These are phyloP conservation scores for Pontederia paniculata DNA, from an alignment of 176 grass and related monocot species.

Conservation along the genomic window DNA sequence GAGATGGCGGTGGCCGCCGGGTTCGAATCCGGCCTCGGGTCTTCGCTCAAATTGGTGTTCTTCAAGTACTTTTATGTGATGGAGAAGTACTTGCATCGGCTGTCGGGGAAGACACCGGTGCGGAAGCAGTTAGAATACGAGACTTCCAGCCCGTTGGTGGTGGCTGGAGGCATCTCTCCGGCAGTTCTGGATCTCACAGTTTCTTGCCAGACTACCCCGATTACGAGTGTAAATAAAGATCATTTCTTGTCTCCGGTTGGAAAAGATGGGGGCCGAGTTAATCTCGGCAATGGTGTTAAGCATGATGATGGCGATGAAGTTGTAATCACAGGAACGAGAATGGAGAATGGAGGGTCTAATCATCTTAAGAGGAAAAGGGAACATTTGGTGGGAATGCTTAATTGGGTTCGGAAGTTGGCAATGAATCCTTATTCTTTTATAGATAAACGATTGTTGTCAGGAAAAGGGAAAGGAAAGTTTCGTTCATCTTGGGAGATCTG, in stretches of 20 bases:
- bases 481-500: neutral
- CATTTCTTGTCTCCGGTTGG: slow-evolving; percentile 5
- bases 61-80: slow-evolving; percentile 22
- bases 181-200: neutral
- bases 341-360: neutral
- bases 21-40: slow-evolving; percentile 5
- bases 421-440: slow-evolving; percentile 13
- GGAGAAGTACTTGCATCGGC: slow-evolving; percentile 11
- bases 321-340: neutral
- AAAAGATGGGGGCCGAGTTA: too few relatives aligned
- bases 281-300: too few relatives aligned
- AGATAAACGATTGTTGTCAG: neutral
- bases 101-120: neutral
- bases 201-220: neutral
- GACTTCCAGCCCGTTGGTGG: neutral
- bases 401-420: slow-evolving; percentile 26
- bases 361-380: slow-evolving; percentile 34
- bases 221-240: slow-evolving; percentile 12
- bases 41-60: slow-evolving; percentile 27
- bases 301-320: neutral
- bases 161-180: neutral
- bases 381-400: neutral
- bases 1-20: slow-evolving; percentile 22
- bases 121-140: neutral
- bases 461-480: slow-evolving; percentile 10